These are phyloP conservation scores for Lipomyces lipofer DNA, from an alignment of 805 yeast genomes.

Conservation along the genomic window DNA sequence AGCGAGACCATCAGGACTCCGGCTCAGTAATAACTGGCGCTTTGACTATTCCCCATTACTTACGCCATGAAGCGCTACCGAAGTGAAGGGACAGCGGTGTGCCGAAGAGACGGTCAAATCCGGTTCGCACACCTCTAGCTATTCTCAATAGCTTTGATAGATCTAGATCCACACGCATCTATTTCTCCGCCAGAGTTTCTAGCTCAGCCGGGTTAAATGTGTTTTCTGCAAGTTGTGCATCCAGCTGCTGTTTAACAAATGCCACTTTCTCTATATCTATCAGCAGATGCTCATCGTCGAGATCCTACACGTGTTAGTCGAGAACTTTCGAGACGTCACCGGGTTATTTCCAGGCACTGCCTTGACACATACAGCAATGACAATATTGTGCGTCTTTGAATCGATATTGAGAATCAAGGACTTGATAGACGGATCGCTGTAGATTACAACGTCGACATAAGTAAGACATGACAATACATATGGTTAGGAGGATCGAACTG, in stretches of 20 bases:
- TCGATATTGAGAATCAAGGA: slow-evolving; percentile 86
- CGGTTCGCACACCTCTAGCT: too few species aligned
- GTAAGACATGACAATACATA: neutral
- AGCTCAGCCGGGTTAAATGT: slow-evolving; percentile 79
- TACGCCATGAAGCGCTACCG: too few species aligned
- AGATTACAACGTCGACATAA: neutral
- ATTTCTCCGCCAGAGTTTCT: too few species aligned
- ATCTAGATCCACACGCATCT: too few species aligned
- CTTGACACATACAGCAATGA: slow-evolving; percentile 47
- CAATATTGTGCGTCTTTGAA: slow-evolving; percentile 69
- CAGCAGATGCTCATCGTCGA: slow-evolving; percentile 87
- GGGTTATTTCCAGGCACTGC: neutral
- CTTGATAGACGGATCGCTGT: slow-evolving; percentile 85
- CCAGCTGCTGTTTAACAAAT: slow-evolving; percentile 74
- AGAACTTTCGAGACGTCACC: too few species aligned
- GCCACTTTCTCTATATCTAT: slow-evolving; percentile 77
- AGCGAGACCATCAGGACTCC: too few species aligned
- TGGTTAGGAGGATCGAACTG: too few species aligned
- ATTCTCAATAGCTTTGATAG: too few species aligned
- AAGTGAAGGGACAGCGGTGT: too few species aligned
- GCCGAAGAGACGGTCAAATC: too few species aligned
- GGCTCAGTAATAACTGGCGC: too few species aligned
- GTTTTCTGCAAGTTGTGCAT: slow-evolving; percentile 73
- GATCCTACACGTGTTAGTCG: slow-evolving; percentile 51
- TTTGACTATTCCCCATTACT: too few species aligned